A percentile compares a stretch with the other conserved stretches of the same genome.
phyloP scores from a whole-genome alignment of 2,329 filamentous ascomycete species.

The Zymoseptoria ardabiliae region DNA sequence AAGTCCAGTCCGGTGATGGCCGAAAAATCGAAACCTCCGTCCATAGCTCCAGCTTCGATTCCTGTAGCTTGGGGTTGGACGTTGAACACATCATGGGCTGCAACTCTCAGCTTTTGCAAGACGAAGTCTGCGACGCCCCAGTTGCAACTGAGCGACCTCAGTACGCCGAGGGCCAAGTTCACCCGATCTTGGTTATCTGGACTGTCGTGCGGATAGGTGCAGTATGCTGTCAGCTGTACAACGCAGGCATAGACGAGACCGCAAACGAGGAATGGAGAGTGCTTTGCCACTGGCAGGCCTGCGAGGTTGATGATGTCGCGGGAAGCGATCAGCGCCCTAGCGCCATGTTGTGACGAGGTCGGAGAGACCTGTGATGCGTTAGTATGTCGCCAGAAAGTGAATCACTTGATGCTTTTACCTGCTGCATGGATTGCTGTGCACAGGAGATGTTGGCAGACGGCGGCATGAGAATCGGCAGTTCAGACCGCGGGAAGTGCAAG shows the following conservation, averaged over 20 bases:
- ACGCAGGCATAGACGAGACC: slow-evolving; percentile 71
- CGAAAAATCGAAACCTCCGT: slow-evolving; percentile 9
- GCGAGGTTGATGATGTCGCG: slow-evolving; percentile 69
- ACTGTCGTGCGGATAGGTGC: slow-evolving; percentile 51
- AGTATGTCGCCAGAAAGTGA: neutral
- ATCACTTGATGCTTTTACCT: slow-evolving; percentile 8
- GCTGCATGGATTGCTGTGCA: slow-evolving; percentile 39
- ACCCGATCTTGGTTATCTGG: slow-evolving; percentile 60
- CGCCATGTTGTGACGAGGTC: slow-evolving; percentile 52
- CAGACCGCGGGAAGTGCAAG: slow-evolving; percentile 71
- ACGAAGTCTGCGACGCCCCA: slow-evolving; percentile 68
- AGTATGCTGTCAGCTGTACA: slow-evolving; percentile 75
- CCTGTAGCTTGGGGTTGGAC: slow-evolving; percentile 3
- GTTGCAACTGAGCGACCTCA: slow-evolving; percentile 59
- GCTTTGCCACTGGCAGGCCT: slow-evolving; percentile 64
- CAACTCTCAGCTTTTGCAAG: slow-evolving; percentile 64
- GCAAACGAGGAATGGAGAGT: slow-evolving; percentile 80
- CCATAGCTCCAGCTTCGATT: slow-evolving; percentile 6
- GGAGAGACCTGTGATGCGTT: slow-evolving; percentile 35
- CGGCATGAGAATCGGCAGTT: slow-evolving; percentile 56
- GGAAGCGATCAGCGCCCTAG: slow-evolving; percentile 72
- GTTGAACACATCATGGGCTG: slow-evolving; percentile 57
- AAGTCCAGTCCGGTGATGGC: slow-evolving; percentile 6
- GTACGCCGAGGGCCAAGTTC: slow-evolving; percentile 67
- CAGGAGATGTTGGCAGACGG: slow-evolving; percentile 41